Base-by-base conservation (phyloP, 1,284 basidiomycete genomes). In the Gymnopus androsaceus region DNA sequence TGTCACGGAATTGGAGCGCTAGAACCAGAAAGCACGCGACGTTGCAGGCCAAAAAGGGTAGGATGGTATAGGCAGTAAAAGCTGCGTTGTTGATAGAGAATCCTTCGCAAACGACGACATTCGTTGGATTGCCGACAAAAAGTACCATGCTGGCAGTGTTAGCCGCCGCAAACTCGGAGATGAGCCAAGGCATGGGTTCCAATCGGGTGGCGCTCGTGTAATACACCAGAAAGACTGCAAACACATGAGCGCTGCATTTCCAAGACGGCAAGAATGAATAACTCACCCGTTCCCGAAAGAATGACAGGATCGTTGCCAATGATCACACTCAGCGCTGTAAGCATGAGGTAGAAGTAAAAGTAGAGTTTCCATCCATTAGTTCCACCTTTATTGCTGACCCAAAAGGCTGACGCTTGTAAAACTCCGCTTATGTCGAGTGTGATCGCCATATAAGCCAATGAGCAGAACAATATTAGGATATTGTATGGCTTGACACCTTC, bases 281-380 rank as follows among this genome's bases (percentile, higher is more conserved):
- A 38, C 48, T 38, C 15, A 38, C 48, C 48, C 9, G 94, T 96
- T 1, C 92, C 90, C 17, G 85, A 89, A 17, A 95, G 79, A 56
- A 95, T 90, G 60, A 95, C 82, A 0, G 93, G 92, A 70, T 95
- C 93, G 67, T 98, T 98, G 5, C 95, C 95, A 11, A 98, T 82
- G 1, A 94, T 66, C 19, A 92, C 79, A 25, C 92, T 94, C 59
- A 89, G 81, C 9, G 83, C 65, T 42, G 92, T 89, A 68, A 94
- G 86, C 77, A 95, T 86, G 56, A 83, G 58, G 68, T 92, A 95
- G 69, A 96, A 87, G 54, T 87, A 83, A 21, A 88, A 69, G 68
- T 88, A 97, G 0, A 98, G 78, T 46, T 74, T 82, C 60, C 78
- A 80, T 14, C 90, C 90, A 30, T 84, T 85, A 1, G 79, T 73